A percentile compares a stretch with the other conserved stretches of the same genome.
These are phyloP conservation scores for Tetradesmus obliquus DNA, from an alignment of 139 green algal species.

Conservation along the genomic window DNA sequence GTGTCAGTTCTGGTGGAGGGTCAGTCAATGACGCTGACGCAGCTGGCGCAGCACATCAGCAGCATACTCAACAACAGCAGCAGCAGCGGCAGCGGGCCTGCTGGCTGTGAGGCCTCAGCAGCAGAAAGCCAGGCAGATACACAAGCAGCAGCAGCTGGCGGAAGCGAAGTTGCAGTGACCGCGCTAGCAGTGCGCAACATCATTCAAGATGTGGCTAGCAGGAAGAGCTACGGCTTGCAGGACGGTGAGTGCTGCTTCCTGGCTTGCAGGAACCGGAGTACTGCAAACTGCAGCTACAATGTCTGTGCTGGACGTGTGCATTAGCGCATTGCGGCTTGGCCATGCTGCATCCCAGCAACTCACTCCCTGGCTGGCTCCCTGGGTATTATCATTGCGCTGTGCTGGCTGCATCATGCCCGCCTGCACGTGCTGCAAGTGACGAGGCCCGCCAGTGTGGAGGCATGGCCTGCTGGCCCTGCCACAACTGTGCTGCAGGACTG, in stretches of 20 bases:
- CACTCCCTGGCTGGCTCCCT: not conserved
- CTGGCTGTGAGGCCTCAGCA: not conserved
- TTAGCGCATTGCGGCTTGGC: not conserved
- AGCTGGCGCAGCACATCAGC: constrained; percentile 37
- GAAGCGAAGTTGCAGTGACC: not conserved
- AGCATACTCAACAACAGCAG: constrained; percentile 7
- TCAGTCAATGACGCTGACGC: not conserved
- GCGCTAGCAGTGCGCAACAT: constrained; percentile 49
- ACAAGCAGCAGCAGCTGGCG: not conserved
- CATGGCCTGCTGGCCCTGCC: no score
- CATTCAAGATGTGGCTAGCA: constrained; percentile 73
- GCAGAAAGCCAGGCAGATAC: not conserved
- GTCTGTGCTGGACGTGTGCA: not conserved
- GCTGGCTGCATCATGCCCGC: no score
- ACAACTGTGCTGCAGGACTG: no score
- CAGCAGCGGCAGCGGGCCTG: not conserved
- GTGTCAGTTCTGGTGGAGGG: constrained; percentile 40
- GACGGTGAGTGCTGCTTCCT: constrained; percentile 49
- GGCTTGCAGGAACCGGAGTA: not conserved
- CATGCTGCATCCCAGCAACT: not conserved
- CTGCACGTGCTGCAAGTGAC: no score
- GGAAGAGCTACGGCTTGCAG: constrained; percentile 73
- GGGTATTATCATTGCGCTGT: no score
- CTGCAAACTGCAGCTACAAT: not conserved
- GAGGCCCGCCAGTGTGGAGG: no score